Evolutionary conservation across 345 rosid species (phyloP), one percentile per base, ranked within the genome.

Genomic region (Citrus sinensis): DNA sequence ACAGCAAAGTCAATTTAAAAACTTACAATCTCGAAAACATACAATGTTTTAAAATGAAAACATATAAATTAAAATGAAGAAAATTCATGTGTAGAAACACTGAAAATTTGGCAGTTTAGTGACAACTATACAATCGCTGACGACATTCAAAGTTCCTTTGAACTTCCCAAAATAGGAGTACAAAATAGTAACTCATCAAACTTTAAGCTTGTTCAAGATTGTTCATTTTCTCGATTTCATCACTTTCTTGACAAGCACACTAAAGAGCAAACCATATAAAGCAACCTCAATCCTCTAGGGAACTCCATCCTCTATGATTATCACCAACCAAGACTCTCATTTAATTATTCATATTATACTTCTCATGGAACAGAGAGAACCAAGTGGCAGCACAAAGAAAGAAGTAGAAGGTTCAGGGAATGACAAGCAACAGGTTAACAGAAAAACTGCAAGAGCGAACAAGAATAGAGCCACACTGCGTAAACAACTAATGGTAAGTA

Each of bases 1-100:
- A 42, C 22, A 49, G 27, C 8, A 49, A 29, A 80, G 80, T 35
- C 37, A 69, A 64, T 70, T 70, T 7, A 58, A 67, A 67, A 27
- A 46, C 30, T n/a, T 49, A 51, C 25, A 77, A 7, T 29, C 19
- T 35, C 3, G 7, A 35, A 76, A 54, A 54, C 19, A 61, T 10
- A 13, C 3, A 20, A 34, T 22, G 24, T 42, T 42, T 42, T 11
- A 14, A 49, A 49, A 14, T 11, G 5, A 14, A 49, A 49, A 49
- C 46, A 40, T 9, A 40, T 9, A 40, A 7, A 40, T 40, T 40
- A 40, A 40, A 40, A 40, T 7, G 22, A 27, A 34, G 24, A 32
- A 32, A 8, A 65, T 27, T 5, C 20, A 34, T 17, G 20, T 25
- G 55, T 60, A 19, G 22, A 58, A 66, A 1, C 13, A 30, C 40